phyloP scores from a whole-genome alignment of 2,329 filamentous ascomycete species.

The Arachnomyces sp. region DNA sequence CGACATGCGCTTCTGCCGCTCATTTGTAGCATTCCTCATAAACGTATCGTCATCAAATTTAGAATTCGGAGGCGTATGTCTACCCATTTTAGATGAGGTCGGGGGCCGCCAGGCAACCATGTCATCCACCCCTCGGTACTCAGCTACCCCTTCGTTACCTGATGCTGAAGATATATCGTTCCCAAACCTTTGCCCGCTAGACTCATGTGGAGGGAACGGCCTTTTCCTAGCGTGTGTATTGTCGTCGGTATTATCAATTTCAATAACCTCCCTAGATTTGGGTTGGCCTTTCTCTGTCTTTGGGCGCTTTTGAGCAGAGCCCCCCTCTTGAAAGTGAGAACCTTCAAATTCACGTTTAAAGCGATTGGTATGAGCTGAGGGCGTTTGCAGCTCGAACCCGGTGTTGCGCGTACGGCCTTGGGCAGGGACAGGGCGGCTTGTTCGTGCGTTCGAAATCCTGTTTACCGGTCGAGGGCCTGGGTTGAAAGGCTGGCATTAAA shows the following conservation, averaged over 20 bases:
- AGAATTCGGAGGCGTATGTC: background rate
- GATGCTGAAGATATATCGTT: too few relatives aligned
- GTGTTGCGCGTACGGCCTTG: conserved; percentile 16
- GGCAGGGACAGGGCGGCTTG: conserved; percentile 28
- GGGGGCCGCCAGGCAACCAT: background rate
- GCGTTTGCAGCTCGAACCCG: too few relatives aligned
- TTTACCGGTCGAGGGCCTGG: conserved; percentile 17
- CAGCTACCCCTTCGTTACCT: background rate
- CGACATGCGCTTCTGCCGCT: background rate
- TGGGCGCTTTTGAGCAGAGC: too few relatives aligned
- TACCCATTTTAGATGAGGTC: background rate
- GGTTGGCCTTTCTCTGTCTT: too few relatives aligned
- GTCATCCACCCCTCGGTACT: conserved; percentile 1
- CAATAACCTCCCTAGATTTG: background rate
- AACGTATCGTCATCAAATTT: conserved; percentile 4
- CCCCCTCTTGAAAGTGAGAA: too few relatives aligned
- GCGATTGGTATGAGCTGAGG: too few relatives aligned
- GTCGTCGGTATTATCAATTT: conserved; percentile 1
- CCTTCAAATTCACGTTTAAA: too few relatives aligned
- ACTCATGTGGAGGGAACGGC: too few relatives aligned
- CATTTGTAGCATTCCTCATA: conserved; percentile 1
- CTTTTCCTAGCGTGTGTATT: too few relatives aligned
- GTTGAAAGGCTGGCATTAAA: too few relatives aligned
- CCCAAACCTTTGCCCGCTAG: too few relatives aligned
- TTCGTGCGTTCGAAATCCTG: conserved; percentile 20